A percentile compares a stretch with the other conserved stretches of the same genome.
These are phyloP conservation scores for Ulmus americana DNA, from an alignment of 331 rosid species.

Conservation along the genomic window DNA sequence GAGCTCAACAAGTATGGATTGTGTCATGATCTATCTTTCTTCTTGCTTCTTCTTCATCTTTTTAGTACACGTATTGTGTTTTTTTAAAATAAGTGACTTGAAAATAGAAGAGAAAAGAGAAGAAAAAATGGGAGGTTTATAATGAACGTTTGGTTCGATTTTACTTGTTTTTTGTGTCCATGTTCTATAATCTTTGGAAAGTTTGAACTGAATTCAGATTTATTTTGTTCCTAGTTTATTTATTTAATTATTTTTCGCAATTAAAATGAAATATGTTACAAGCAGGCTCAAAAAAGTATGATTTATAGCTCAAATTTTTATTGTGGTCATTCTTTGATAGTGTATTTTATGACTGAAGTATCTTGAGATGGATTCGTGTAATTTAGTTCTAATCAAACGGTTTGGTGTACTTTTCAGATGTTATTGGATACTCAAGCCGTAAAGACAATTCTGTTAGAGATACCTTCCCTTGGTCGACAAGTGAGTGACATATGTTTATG, in stretches of 20 bases:
- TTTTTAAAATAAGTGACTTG: neutral
- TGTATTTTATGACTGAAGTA: conserved; percentile 8
- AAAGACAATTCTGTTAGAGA: conserved; percentile 87
- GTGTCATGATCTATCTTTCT: conserved; percentile 9
- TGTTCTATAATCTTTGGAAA: neutral
- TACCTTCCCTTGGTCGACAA: conserved; percentile 97
- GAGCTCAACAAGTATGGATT: conserved; percentile 82
- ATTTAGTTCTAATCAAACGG: conserved; percentile 14
- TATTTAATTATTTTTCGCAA: neutral
- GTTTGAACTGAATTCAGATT: neutral
- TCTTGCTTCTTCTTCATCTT: conserved; percentile 5
- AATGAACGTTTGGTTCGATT: neutral
- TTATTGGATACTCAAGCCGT: conserved; percentile 96
- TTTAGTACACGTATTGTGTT: neutral
- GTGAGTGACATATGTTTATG: conserved; percentile 32
- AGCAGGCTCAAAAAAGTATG: neutral
- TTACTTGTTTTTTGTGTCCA: neutral
- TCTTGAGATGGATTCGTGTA: conserved; percentile 10
- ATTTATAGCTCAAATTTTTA: neutral
- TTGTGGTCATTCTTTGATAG: conserved; percentile 5
- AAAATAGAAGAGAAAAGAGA: neutral
- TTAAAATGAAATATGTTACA: neutral
- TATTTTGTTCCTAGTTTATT: neutral
- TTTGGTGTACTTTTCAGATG: conserved; percentile 59
- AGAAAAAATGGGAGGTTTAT: conserved; percentile 9